Percentiles rank a stretch among this genome's conserved stretches.
phyloP scores from a whole-genome alignment of 768 basidiomycete genomes.

The Xanthoconium stramineum region DNA sequence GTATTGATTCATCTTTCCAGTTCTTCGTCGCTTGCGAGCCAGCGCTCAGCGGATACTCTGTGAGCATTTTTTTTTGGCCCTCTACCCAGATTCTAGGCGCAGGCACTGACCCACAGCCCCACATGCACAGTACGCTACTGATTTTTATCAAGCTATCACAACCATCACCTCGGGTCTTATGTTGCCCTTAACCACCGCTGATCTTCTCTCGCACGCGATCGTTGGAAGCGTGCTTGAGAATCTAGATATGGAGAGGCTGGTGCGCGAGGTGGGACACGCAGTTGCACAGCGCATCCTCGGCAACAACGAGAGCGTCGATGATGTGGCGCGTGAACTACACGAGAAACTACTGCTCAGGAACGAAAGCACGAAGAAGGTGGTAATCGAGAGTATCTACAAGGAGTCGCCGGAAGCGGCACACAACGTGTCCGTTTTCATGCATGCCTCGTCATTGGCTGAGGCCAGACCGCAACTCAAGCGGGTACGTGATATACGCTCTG shows the following conservation, averaged over 20 bases:
- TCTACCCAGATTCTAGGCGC: conserved; percentile 8
- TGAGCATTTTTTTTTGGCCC: conserved; percentile 36
- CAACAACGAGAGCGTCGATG: conserved; percentile 94
- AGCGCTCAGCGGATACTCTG: conserved; percentile 87
- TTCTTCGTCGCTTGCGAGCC: conserved; percentile 99
- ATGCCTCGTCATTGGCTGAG: conserved; percentile 64
- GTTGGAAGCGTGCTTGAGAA: conserved; percentile 97
- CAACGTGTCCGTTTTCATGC: conserved; percentile 84
- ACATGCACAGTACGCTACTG: conserved; percentile 72
- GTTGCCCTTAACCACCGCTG: conserved; percentile 94
- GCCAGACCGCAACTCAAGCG: conserved; percentile 77
- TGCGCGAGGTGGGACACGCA: conserved; percentile 90
- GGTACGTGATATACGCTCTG: conserved; percentile 41
- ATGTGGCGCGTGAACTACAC: conserved; percentile 92
- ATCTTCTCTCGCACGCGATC: conserved; percentile 91
- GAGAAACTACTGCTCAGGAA: conserved; percentile 87
- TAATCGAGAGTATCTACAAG: conserved; percentile 95
- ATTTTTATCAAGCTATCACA: conserved; percentile 92
- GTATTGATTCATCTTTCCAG: conserved; percentile 38
- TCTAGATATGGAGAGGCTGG: conserved; percentile 95
- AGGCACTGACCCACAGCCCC: conserved; percentile 13
- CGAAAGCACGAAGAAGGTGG: conserved; percentile 95
- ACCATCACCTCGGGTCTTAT: conserved; percentile 93
- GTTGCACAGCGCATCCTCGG: conserved; percentile 91
- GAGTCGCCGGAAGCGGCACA: conserved; percentile 85